phyloP scores from a whole-genome alignment of 805 yeast species.

The Pichia cephalocereana region DNA sequence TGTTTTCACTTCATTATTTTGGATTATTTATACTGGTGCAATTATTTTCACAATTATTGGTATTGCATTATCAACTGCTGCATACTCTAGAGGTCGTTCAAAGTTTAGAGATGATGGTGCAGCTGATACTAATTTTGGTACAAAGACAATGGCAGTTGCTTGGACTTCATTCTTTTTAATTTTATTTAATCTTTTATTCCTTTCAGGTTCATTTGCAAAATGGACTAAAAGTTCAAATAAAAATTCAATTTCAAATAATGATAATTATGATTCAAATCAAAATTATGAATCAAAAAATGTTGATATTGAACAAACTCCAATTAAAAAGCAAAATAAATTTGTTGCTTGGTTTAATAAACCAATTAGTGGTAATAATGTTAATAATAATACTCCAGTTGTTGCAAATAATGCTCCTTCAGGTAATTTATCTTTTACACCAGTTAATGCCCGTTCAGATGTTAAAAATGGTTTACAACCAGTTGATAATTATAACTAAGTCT shows the following conservation, averaged over 20 bases:
- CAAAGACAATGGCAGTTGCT: slow-evolving; percentile 45
- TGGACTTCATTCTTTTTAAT: slow-evolving; percentile 43
- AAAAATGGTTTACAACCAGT: background rate
- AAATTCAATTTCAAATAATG: no score
- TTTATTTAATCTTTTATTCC: slow-evolving; percentile 9
- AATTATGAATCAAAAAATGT: background rate
- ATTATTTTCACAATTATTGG: slow-evolving; percentile 36
- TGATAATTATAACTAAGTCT: no score
- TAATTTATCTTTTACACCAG: slow-evolving; percentile 3
- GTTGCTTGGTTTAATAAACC: background rate
- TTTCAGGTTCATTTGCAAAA: slow-evolving; percentile 1
- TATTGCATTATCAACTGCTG: slow-evolving; percentile 44
- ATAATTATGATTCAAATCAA: no score
- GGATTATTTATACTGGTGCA: slow-evolving; percentile 20
- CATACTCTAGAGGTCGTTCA: slow-evolving; percentile 43
- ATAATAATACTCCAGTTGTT: background rate
- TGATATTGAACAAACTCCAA: background rate
- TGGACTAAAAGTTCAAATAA: background rate
- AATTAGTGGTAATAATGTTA: background rate
- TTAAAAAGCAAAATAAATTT: background rate
- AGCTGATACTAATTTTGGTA: slow-evolving; percentile 34
- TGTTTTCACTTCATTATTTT: background rate
- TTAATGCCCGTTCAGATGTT: background rate
- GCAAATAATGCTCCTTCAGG: background rate
- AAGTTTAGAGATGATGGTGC: slow-evolving; percentile 37